phyloP scores from a whole-genome alignment of 2,329 filamentous ascomycete genomes.

The Xylaria sp. region DNA sequence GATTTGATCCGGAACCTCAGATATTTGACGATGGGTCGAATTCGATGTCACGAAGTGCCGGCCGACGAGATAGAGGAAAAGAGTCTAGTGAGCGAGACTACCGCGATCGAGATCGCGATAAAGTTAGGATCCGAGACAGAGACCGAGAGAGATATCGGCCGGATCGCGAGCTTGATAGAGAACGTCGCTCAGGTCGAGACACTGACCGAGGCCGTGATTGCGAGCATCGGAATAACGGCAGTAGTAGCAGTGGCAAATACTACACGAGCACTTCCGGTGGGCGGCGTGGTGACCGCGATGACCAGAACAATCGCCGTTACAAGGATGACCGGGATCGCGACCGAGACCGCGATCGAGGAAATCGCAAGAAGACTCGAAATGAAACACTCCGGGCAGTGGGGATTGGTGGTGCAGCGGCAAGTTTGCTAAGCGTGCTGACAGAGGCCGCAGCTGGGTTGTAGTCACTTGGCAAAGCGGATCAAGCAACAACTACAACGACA shows the following conservation, averaged over 20 bases:
- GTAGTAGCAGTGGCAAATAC: slow-evolving; percentile 26
- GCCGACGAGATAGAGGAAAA: slow-evolving; percentile 40
- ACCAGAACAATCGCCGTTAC: slow-evolving; percentile 47
- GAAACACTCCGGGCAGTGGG: slow-evolving; percentile 68
- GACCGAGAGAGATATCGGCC: slow-evolving; percentile 34
- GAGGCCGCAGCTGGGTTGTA: slow-evolving; percentile 61
- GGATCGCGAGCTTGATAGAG: slow-evolving; percentile 31
- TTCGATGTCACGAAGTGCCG: slow-evolving; percentile 49
- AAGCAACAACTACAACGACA: background rate
- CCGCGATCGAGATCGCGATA: slow-evolving; percentile 35
- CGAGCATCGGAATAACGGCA: slow-evolving; percentile 21
- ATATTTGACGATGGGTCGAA: slow-evolving; percentile 53
- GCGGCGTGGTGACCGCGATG: slow-evolving; percentile 43
- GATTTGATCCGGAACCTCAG: slow-evolving; percentile 60
- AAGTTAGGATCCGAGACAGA: slow-evolving; percentile 36
- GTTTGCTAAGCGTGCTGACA: slow-evolving; percentile 66
- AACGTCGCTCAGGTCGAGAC: slow-evolving; percentile 54
- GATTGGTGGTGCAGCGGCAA: slow-evolving; percentile 70
- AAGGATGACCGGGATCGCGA: slow-evolving; percentile 52
- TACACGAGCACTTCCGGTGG: slow-evolving; percentile 24
- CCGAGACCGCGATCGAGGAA: slow-evolving; percentile 44
- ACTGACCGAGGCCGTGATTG: slow-evolving; percentile 50
- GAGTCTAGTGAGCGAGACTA: slow-evolving; percentile 24
- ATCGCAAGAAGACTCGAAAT: slow-evolving; percentile 53
- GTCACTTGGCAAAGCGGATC: background rate